Base-by-base conservation (phyloP, 2,329 filamentous ascomycete species). In the Cladorrhinum sp. region DNA sequence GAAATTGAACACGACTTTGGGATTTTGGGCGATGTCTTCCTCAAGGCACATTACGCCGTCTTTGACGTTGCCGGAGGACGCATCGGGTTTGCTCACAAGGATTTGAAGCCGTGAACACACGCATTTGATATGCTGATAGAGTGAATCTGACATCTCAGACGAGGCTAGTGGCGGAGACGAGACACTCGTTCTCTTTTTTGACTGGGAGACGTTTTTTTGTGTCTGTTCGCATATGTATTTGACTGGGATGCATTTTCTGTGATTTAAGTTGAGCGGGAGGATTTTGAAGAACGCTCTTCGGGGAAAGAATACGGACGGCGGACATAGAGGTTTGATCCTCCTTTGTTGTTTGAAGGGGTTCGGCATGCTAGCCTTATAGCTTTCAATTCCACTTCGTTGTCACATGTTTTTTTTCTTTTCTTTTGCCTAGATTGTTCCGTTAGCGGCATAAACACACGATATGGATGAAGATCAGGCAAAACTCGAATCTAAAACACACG, bases 21-120 rank as follows among this genome's bases (percentile, higher is more conserved):
- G 1, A 56, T 56, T 20, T 16, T 56, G 36, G 53, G 53, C 13
- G 53, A 48, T 13, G 25, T 56, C 13, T 56, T 56, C 16, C 24
- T 56, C 16, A 56, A 56, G 23, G 36, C 53, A 12, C 24, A 29
- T 22, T 56, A 56, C 29, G n/a, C 53, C n/a, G 36, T 56, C 1
- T 56, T 48, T 49, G 53, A 56, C 32, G 18, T 56, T 16, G 53
- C 24, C 12, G 38, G 38, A 12, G 38, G 53, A 3, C 38, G 38
- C 18, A 23, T 56, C 18, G 53, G 53, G 6, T 56, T 56, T 49
- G 53, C 53, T 5, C 16, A 49, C n/a, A 56, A 56, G 53, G 23
- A 56, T 16, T 41, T 12, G 41, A 45, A 22, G 41, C 36, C n/a
- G n/a, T n/a, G n/a, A n/a, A 41, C 16, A 16, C 16, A n/a, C 29